Conservation (phyloP, 257 asterid genomes). For the Lycium barbarum region DNA sequence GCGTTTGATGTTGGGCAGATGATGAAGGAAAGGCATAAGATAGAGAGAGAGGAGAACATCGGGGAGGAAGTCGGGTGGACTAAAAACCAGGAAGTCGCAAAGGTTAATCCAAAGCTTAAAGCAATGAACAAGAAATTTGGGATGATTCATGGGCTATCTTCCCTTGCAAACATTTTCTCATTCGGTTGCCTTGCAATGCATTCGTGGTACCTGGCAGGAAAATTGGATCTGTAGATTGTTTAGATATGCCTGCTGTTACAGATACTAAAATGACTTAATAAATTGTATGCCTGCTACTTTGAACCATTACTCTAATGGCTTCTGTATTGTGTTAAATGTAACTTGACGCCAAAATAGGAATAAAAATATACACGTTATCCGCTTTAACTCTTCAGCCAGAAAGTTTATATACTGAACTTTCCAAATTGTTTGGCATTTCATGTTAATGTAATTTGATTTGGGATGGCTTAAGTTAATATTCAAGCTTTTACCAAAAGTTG, state of each 20-base stretch:
- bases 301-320: neutral
- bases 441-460: neutral
- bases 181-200: slow-evolving; percentile 95
- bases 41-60: slow-evolving; percentile 82
- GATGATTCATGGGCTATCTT: slow-evolving; percentile 96
- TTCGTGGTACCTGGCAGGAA: slow-evolving; percentile 95
- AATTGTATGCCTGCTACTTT: slow-evolving; percentile 28
- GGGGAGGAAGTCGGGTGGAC: slow-evolving; percentile 99
- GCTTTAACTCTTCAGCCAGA: neutral
- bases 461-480: neutral
- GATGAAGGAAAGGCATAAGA: slow-evolving; percentile 97
- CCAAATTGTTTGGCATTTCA: neutral
- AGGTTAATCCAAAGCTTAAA: slow-evolving; percentile 85
- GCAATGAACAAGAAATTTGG: slow-evolving; percentile 98
- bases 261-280: neutral
- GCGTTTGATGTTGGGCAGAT: slow-evolving; percentile 56
- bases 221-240: slow-evolving; percentile 58
- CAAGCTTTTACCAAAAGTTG: neutral
- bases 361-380: neutral
- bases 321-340: slow-evolving; percentile 15
- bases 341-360: neutral
- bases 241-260: neutral
- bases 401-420: neutral
- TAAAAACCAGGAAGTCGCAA: slow-evolving; percentile 83
- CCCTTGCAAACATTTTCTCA: slow-evolving; percentile 87